Evolutionary conservation across 2,329 filamentous ascomycete species (phyloP), one percentile per base, ranked within the genome.

Genomic region (Neofusicoccum sp.): DNA sequence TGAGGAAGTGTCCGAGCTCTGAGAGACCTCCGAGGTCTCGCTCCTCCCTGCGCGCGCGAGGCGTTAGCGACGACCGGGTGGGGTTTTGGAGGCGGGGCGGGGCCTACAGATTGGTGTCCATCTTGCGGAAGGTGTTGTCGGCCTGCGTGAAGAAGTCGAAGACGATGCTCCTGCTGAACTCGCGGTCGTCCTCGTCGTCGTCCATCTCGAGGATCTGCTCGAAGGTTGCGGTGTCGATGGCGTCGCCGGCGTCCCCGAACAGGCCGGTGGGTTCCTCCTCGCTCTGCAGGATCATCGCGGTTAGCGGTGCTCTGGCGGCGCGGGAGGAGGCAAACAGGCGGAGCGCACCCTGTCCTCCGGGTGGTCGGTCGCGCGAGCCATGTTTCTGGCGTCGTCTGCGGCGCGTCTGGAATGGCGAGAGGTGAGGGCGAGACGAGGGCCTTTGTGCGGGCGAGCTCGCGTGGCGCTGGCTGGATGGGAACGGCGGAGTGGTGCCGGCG

Each of bases 181-280:
- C 92, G 70, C 88, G 85, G 67, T 94, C 90, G 9, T 88, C 86
- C 68, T 91, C 89, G 67, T 91, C 90, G 67, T 98, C 95, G 76
- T 99, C 95, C 94, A 99, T 97, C 78, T 98, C 95, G 66, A 98
- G 86, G 75, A 99, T 98, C 82, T 98, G 95, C 71, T 89, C 88
- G 72, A 99, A 99, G 63, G 93, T 96, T 62, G 78, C 76, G 65
- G 83, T 80, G 76, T 98, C 94, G 78, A 99, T 88, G 74, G 84
- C 84, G 68, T 95, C 90, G 64, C 87, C 88, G 68, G 92, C 86
- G 65, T 91, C 86, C 29, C 22, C 22, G 64, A 83, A 81, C 71
- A 87, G 76, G 65, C 78, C 81, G 62, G 80, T 76, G 64, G 76
- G 74, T 61, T 77, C 80, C 66, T 83, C 78, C 69, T 82, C 79